A percentile compares a stretch with the other conserved stretches of the same genome.
Conservation (phyloP, 2,329 filamentous ascomycete genomes). For the Xylaria sp. region DNA sequence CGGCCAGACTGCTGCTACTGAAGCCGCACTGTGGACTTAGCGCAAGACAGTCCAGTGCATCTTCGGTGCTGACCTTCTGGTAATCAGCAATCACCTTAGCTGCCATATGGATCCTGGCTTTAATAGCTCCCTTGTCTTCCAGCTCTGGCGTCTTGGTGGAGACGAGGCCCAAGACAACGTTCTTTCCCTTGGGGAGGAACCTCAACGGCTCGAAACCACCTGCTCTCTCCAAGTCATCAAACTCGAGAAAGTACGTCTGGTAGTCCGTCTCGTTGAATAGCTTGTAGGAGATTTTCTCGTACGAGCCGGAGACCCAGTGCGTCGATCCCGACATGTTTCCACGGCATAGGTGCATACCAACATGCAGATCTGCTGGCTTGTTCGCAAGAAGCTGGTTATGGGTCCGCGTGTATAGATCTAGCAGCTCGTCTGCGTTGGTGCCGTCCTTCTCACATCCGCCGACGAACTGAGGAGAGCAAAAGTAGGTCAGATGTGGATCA, state of each 20-base stretch:
- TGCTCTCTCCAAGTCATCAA: conserved; percentile 50
- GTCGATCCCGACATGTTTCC: conserved; percentile 51
- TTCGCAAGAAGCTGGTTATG: conserved; percentile 62
- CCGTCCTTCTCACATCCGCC: conserved; percentile 58
- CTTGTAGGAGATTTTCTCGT: conserved; percentile 53
- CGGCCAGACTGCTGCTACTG: conserved; percentile 34
- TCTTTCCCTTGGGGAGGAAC: conserved; percentile 51
- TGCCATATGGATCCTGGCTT: conserved; percentile 46
- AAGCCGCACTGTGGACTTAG: conserved; percentile 60
- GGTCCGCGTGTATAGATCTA: conserved; percentile 63
- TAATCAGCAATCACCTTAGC: conserved; percentile 62
- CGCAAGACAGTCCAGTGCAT: conserved; percentile 58
- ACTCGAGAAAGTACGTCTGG: conserved; percentile 56
- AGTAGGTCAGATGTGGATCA: conserved; percentile 59
- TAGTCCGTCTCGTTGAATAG: conserved; percentile 53
- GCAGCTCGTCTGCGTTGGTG: conserved; percentile 53
- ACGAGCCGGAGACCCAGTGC: conserved; percentile 54
- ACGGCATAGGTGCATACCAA: conserved; percentile 65
- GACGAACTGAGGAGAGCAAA: conserved; percentile 60
- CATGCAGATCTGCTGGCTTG: conserved; percentile 59
- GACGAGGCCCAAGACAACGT: conserved; percentile 54
- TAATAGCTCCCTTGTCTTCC: conserved; percentile 49
- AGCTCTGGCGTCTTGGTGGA: conserved; percentile 52
- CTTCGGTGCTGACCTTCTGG: conserved; percentile 52
- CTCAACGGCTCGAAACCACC: conserved; percentile 54